Base-by-base conservation (phyloP, 106 monocot species). In the Xerophyta viscosa region DNA sequence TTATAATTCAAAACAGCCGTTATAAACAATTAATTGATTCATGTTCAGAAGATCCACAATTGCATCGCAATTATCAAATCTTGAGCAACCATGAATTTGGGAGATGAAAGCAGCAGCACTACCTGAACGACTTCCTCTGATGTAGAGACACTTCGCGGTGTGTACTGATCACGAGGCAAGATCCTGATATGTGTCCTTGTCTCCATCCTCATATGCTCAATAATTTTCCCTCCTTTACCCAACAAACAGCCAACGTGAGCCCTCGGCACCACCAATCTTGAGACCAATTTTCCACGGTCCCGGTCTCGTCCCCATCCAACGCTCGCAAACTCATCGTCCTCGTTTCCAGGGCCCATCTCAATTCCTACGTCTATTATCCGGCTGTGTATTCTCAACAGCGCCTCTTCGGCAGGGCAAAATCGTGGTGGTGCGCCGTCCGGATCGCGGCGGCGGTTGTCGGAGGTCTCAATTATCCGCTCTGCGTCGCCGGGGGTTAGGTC, bases 131-230 rank as follows among this genome's bases (percentile, higher is more conserved):
- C 58, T 69, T 98, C 98, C 66, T 98, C 98, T 0, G 81, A 65
- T 41, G 49, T 51, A 4, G 86, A 73, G 37, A 98, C 90, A 22
- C 98, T 90, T 30, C 73, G 62, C 2, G 90, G 98, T 8, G 82
- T 84, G 57, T 72, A 56, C 30, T 82, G 79, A 51, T 98, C 98
- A 23, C 98, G 72, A 0, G 98, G 90, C 58, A 98, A 53, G 36
- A 98, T 86, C 54, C 98, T 48, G 29, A 98, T 98, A 62, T 90
- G 98, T 14, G 98, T 90, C 76, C 71, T 82, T 20, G 98, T 98
- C 66, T 98, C 98, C 17, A 79, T 86, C 66, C 90, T 79, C 98
- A 98, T 98, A 53, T 86, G 89, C 74, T 98, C 98, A 20, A 98
- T 98, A 37, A 98, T 98, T 66, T 98, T 90, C 31, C 98, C 98